A percentile compares a stretch with the other conserved stretches of the same genome.
Evolutionary conservation across 2,329 filamentous ascomycete species (phyloP).

Genomic region (Aspergillus sp.): DNA sequence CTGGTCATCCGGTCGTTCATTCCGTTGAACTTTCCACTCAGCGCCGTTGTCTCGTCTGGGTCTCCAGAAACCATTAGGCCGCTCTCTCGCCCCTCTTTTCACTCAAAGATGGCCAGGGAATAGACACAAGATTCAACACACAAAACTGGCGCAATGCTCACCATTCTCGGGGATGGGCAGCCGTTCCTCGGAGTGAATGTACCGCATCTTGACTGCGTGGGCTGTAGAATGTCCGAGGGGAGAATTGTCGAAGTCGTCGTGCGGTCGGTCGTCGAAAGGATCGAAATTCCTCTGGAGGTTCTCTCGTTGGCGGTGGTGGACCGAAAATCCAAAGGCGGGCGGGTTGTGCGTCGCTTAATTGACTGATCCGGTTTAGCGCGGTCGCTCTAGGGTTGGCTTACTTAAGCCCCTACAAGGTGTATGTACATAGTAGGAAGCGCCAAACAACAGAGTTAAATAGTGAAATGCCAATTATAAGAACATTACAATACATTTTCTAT

Average conservation of each 20-base stretch:
- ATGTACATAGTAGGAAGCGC: not conserved
- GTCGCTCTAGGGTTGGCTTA: slow-evolving; percentile 24
- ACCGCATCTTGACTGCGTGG: slow-evolving; percentile 79
- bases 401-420: not conserved
- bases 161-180: slow-evolving; percentile 94
- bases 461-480: too few relatives aligned
- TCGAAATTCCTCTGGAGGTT: slow-evolving; percentile 31
- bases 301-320: slow-evolving; percentile 25
- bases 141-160: slow-evolving; percentile 50
- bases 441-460: not conserved
- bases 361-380: slow-evolving; percentile 29
- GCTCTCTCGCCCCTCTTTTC: slow-evolving; percentile 5
- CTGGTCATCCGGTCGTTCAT: not conserved
- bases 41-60: not conserved
- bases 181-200: slow-evolving; percentile 97
- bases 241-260: slow-evolving; percentile 35
- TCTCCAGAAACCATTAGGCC: not conserved
- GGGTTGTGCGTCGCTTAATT: slow-evolving; percentile 41
- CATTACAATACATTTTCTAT: not conserved
- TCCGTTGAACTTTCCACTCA: not conserved
- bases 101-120: not conserved
- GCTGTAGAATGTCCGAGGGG: slow-evolving; percentile 36
- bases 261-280: slow-evolving; percentile 31
- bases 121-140: not conserved
- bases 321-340: slow-evolving; percentile 33